A percentile compares a stretch with the other conserved stretches of the same genome.
phyloP scores from a whole-genome alignment of 805 yeast species.

The Lachancea fermentati region DNA sequence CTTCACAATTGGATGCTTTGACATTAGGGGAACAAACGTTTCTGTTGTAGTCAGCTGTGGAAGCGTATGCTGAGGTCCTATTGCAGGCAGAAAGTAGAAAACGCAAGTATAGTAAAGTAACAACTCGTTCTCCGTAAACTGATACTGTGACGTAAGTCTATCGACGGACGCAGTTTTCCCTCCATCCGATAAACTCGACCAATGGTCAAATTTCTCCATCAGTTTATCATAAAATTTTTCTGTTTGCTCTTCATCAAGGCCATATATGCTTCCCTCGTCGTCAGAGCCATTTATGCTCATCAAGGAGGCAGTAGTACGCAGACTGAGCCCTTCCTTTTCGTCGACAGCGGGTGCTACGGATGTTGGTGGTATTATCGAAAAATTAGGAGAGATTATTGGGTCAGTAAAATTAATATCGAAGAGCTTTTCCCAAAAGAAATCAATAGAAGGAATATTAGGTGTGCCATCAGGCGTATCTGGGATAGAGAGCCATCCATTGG shows the following conservation, averaged over 20 bases:
- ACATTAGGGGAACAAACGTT: slow-evolving; percentile 15
- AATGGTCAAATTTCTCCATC: slow-evolving; percentile 8
- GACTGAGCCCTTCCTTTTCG: not conserved
- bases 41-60: slow-evolving; percentile 18
- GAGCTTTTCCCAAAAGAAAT: slow-evolving; percentile 8
- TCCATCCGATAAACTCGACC: slow-evolving; percentile 4
- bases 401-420: slow-evolving; percentile 6
- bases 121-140: slow-evolving; percentile 12
- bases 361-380: slow-evolving; percentile 4
- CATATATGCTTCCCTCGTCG: slow-evolving; percentile 9
- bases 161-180: slow-evolving; percentile 3
- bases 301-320: slow-evolving; percentile 1
- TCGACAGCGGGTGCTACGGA: not conserved
- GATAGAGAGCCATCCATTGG: not conserved
- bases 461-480: not conserved
- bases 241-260: slow-evolving; percentile 10
- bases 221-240: slow-evolving; percentile 7
- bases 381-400: slow-evolving; percentile 7
- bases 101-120: slow-evolving; percentile 17
- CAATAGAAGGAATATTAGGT: not conserved
- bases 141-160: slow-evolving; percentile 4
- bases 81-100: slow-evolving; percentile 17
- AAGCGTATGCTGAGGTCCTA: slow-evolving; percentile 18
- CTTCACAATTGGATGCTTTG: slow-evolving; percentile 14
- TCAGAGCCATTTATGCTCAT: slow-evolving; percentile 4